Evolutionary conservation across 331 rosid species (phyloP).

Genomic region (Saraca asoca): DNA sequence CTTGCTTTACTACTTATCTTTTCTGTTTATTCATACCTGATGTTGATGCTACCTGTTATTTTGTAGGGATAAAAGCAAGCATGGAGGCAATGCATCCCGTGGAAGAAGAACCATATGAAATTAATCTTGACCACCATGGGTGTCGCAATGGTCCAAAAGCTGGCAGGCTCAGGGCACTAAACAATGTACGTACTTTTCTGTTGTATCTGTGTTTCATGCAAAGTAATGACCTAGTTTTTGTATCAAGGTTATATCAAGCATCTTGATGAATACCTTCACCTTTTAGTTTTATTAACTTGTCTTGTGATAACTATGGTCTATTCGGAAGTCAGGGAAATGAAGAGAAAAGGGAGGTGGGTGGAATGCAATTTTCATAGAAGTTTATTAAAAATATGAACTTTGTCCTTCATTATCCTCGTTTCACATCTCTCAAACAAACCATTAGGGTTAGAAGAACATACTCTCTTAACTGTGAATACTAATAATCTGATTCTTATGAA

Average conservation of each 20-base stretch:
- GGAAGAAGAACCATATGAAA: constrained; percentile 76
- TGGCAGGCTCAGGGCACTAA: constrained; percentile 67
- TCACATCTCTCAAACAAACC: too few species aligned
- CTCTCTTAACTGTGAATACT: neutral
- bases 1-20: neutral
- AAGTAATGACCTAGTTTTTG: constrained; percentile 3
- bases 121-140: constrained; percentile 78
- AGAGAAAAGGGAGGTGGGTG: too few species aligned
- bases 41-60: constrained; percentile 20
- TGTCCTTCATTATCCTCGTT: neutral
- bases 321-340: too few species aligned
- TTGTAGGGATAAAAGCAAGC: constrained; percentile 84
- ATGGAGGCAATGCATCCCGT: constrained; percentile 52
- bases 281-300: neutral
- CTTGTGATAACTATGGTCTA: neutral
- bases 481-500: neutral
- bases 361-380: too few species aligned
- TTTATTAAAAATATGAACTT: constrained; percentile 10
- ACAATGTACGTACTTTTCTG: constrained; percentile 51
- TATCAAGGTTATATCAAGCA: neutral
- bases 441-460: neutral
- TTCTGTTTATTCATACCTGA: neutral
- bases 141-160: constrained; percentile 78
- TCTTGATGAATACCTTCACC: constrained; percentile 13
- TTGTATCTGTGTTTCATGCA: constrained; percentile 16